Conservation (phyloP, 345 rosid genomes). For the Lenwebbia sp. region DNA sequence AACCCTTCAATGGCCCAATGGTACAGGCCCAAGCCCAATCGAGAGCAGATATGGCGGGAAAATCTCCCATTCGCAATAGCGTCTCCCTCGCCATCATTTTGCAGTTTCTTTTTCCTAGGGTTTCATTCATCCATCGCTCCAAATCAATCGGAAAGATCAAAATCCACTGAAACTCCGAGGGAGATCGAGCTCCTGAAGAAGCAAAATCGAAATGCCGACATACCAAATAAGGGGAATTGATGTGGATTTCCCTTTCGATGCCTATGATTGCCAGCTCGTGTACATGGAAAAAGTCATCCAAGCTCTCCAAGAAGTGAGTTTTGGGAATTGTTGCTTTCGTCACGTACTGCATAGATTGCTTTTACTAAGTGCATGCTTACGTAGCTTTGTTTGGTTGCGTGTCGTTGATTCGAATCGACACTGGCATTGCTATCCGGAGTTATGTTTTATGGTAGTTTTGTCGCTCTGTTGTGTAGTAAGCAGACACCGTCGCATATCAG, state of each 20-base stretch:
- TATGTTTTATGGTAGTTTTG: not conserved
- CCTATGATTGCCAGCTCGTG: slow-evolving; percentile 76
- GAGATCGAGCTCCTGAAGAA: not conserved
- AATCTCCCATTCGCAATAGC: not conserved
- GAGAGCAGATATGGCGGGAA: not conserved
- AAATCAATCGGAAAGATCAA: not conserved
- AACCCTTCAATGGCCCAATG: not conserved
- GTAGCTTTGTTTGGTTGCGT: not conserved
- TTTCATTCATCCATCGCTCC: not conserved
- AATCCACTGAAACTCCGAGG: not conserved
- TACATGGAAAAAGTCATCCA: slow-evolving; percentile 95
- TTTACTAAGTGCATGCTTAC: not conserved
- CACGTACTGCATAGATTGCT: not conserved
- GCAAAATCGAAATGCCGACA: slow-evolving; percentile 40
- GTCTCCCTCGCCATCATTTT: not conserved
- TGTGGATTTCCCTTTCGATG: slow-evolving; percentile 91
- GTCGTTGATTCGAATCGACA: not conserved
- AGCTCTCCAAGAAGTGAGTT: slow-evolving; percentile 68
- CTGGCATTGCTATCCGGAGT: not conserved
- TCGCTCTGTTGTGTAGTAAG: not conserved
- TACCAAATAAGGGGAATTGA: slow-evolving; percentile 78
- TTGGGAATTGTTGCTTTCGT: not conserved
- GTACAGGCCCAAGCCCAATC: not conserved
- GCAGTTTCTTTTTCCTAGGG: not conserved
- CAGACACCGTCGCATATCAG: not conserved